Evolutionary conservation across 805 yeast species (phyloP).

Genomic region (Kluyveromyces nonfermentans): DNA sequence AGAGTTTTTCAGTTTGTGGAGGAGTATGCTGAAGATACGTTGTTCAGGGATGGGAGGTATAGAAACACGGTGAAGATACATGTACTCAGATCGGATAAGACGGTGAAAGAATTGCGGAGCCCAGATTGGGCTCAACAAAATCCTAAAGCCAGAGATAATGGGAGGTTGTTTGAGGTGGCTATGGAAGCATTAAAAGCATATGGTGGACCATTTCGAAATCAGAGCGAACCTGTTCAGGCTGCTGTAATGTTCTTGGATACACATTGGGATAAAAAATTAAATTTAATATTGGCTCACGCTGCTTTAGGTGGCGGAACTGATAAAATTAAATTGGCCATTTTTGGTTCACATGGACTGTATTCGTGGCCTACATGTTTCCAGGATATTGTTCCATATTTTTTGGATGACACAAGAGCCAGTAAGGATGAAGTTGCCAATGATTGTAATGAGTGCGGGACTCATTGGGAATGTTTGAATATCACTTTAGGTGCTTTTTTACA

Average conservation of each 20-base stretch:
- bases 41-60: conserved; percentile 32
- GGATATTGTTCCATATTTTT: conserved; percentile 54
- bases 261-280: conserved; percentile 58
- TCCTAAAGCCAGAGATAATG: conserved; percentile 56
- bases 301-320: conserved; percentile 87
- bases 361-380: conserved; percentile 88
- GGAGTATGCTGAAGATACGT: conserved; percentile 46
- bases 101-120: conserved; percentile 64
- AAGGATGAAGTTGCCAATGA: conserved; percentile 82
- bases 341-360: conserved; percentile 87
- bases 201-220: conserved; percentile 44
- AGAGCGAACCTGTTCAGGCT: conserved; percentile 53
- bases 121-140: conserved; percentile 85
- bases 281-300: conserved; percentile 74
- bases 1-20: conserved; percentile 71
- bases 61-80: conserved; percentile 71
- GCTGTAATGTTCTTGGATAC: conserved; percentile 82
- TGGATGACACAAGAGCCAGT: conserved; percentile 60
- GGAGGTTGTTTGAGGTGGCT: conserved; percentile 73
- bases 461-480: conserved; percentile 83
- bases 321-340: conserved; percentile 68
- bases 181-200: conserved; percentile 53
- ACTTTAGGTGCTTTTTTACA: conserved; percentile 93
- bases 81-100: conserved; percentile 54
- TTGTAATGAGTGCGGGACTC: conserved; percentile 68